Percentiles rank a stretch among this genome's conserved stretches.
phyloP scores from a whole-genome alignment of 2,329 filamentous ascomycete genomes.

The Fusarium sp. region DNA sequence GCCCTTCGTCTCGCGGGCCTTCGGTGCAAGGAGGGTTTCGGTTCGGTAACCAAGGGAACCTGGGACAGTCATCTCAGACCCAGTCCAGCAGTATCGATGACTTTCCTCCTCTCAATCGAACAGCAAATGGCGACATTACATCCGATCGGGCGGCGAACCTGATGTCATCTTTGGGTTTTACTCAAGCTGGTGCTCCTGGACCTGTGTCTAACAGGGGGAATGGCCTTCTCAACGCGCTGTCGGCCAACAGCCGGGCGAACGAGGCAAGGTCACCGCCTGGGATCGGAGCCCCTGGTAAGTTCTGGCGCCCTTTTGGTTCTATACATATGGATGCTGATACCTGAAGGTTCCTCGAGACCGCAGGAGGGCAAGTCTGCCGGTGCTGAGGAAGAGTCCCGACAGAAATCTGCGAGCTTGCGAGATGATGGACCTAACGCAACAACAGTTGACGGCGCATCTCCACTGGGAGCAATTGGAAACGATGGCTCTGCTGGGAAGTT shows the following conservation, averaged over 20 bases:
- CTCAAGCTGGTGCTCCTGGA: conserved; percentile 58
- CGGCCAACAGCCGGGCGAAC: conserved; percentile 68
- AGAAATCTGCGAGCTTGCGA: conserved; percentile 62
- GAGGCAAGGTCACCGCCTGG: conserved; percentile 67
- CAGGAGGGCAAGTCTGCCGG: conserved; percentile 61
- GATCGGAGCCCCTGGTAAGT: conserved; percentile 56
- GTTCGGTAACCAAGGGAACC: conserved; percentile 65
- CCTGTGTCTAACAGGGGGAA: conserved; percentile 67
- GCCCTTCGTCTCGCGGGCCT: conserved; percentile 58
- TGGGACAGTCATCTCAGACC: conserved; percentile 62
- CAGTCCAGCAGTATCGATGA: conserved; percentile 70
- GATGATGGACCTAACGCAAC: conserved; percentile 57
- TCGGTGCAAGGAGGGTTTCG: conserved; percentile 66
- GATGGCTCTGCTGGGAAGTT: conserved; percentile 58
- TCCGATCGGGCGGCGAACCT: conserved; percentile 68
- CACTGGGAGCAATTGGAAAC: conserved; percentile 65
- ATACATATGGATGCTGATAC: conserved; percentile 41
- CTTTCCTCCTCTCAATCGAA: conserved; percentile 74
- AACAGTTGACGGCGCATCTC: conserved; percentile 59
- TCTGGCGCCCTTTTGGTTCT: background rate
- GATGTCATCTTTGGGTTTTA: conserved; percentile 70
- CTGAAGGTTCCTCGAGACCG: conserved; percentile 55
- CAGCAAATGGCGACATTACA: conserved; percentile 70
- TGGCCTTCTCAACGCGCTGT: conserved; percentile 75
- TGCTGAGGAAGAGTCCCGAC: conserved; percentile 62